Conservation (phyloP, 371 early-diverging fungal genomes). For the Capniomyces stellatus region DNA sequence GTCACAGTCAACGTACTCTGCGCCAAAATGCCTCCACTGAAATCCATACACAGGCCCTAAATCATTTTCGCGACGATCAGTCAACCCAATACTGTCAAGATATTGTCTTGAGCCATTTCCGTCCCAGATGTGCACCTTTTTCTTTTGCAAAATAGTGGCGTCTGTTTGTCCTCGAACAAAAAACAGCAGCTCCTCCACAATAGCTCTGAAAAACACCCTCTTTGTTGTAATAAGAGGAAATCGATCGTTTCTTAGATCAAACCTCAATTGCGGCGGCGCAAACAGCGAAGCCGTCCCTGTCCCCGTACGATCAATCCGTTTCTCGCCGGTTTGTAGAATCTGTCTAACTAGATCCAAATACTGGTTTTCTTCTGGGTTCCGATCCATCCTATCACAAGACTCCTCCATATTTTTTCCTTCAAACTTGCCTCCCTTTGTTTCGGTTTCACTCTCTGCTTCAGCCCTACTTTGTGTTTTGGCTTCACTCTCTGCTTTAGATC, state of each 20-base stretch:
- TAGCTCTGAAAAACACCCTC: slow-evolving; percentile 77
- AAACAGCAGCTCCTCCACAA: slow-evolving; percentile 96
- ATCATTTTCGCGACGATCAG: slow-evolving; percentile 75
- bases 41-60: slow-evolving; percentile 99
- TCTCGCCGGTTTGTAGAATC: slow-evolving; percentile 62
- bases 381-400: background rate
- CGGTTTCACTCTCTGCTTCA: background rate
- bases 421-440: background rate
- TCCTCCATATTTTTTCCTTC: background rate
- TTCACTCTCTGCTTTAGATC: too few relatives aligned
- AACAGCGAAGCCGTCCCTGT: slow-evolving; percentile 91
- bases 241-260: slow-evolving; percentile 58
- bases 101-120: slow-evolving; percentile 89
- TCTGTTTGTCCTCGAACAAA: slow-evolving; percentile 92
- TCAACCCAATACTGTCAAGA: slow-evolving; percentile 70
- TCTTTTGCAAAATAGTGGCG: slow-evolving; percentile 54
- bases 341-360: slow-evolving; percentile 72
- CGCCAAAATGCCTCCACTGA: slow-evolving; percentile 99
- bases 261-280: slow-evolving; percentile 85
- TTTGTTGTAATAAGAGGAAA: slow-evolving; percentile 97
- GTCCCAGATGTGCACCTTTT: slow-evolving; percentile 94
- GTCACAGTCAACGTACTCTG: slow-evolving; percentile 72
- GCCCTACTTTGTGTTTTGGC: background rate
- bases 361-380: slow-evolving; percentile 60
- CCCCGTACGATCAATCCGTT: slow-evolving; percentile 85